Percentiles rank a stretch among this genome's conserved stretches.
phyloP scores from a whole-genome alignment of 108 stramenopile species.

The Nitzschia palea region DNA sequence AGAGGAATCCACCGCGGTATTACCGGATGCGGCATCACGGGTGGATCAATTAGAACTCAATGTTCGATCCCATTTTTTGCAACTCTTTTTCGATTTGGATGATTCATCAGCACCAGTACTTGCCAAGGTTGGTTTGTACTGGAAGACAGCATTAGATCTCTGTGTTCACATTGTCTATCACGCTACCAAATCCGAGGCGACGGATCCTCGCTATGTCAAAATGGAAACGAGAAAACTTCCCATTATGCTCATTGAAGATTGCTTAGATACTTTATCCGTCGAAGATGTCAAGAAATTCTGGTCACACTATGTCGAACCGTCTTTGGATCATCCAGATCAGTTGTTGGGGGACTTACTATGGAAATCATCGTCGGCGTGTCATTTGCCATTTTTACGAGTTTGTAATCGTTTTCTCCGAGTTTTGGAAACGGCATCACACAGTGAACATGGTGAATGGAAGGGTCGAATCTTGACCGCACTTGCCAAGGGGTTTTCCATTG shows the following conservation, averaged over 20 bases:
- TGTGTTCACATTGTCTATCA: slow-evolving; percentile 37
- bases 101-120: not conserved
- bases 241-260: slow-evolving; percentile 64
- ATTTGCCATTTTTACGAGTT: slow-evolving; percentile 53
- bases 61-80: slow-evolving; percentile 16
- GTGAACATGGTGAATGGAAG: slow-evolving; percentile 45
- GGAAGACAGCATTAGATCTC: slow-evolving; percentile 29
- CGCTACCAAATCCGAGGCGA: slow-evolving; percentile 5
- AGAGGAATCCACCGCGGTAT: not conserved
- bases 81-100: slow-evolving; percentile 6
- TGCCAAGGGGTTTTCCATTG: slow-evolving; percentile 63
- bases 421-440: slow-evolving; percentile 15
- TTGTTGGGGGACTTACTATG: slow-evolving; percentile 41
- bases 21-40: not conserved
- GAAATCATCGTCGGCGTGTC: slow-evolving; percentile 34
- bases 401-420: slow-evolving; percentile 59
- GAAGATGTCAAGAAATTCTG: slow-evolving; percentile 43
- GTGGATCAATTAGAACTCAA: slow-evolving; percentile 28
- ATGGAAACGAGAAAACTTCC: slow-evolving; percentile 48
- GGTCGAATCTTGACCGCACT: slow-evolving; percentile 62
- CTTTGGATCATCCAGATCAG: slow-evolving; percentile 9
- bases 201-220: slow-evolving; percentile 16
- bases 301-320: slow-evolving; percentile 33
- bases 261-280: slow-evolving; percentile 48
- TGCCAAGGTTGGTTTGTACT: slow-evolving; percentile 16